Evolutionary conservation across 225 moss, liverwort and hornwort species (phyloP).

Genomic region (Rhytidiadelphus loreus): DNA sequence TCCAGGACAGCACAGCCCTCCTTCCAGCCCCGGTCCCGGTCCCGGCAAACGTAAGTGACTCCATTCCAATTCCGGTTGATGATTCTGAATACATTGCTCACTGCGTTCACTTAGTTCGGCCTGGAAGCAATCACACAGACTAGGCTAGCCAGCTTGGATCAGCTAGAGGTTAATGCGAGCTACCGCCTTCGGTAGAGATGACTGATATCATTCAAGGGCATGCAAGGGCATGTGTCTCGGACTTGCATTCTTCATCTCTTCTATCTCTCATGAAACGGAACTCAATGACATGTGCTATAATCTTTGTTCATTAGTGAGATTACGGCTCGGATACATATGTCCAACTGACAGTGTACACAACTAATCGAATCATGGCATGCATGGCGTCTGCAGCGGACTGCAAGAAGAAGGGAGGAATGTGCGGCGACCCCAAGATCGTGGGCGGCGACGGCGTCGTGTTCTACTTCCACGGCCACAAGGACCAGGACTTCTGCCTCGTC

Average conservation of each 20-base stretch:
- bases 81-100: neutral
- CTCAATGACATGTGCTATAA: too few species aligned
- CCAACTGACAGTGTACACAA: neutral
- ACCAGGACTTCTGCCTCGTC: neutral
- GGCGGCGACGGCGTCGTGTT: conserved; percentile 6
- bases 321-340: neutral
- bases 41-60: neutral
- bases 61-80: neutral
- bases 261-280: too few species aligned
- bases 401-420: neutral
- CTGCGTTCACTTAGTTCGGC: neutral
- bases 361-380: neutral
- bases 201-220: too few species aligned
- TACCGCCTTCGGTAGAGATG: too few species aligned
- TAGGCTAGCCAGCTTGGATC: too few species aligned
- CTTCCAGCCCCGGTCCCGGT: neutral
- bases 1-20: too few species aligned
- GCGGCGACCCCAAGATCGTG: conserved; percentile 44
- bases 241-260: too few species aligned
- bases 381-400: neutral
- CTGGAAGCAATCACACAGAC: neutral
- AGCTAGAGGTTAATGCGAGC: too few species aligned
- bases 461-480: too few species aligned
- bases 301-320: too few species aligned
- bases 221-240: too few species aligned